Evolutionary conservation across 768 basidiomycete genomes (phyloP).

Genomic region (Tricholoma terreum): DNA sequence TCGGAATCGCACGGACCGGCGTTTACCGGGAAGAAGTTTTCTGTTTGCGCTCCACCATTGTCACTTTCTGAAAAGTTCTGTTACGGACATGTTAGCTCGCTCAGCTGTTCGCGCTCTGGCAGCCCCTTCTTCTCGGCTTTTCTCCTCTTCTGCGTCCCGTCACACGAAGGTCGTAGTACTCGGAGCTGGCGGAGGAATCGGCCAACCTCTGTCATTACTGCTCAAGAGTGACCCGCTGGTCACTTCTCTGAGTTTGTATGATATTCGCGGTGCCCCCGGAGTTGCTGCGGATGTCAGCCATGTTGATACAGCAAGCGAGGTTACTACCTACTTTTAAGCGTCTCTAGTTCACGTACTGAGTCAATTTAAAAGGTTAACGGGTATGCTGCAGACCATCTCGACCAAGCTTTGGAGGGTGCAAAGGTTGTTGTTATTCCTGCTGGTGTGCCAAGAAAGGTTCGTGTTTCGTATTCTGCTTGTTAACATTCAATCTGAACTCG

Average conservation of each 20-base stretch:
- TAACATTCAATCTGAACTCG: slow-evolving; percentile 21
- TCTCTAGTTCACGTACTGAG: background rate
- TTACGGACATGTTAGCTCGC: slow-evolving; percentile 61
- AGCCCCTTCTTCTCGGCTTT: slow-evolving; percentile 55
- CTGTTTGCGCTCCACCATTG: slow-evolving; percentile 16
- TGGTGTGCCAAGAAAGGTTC: slow-evolving; percentile 96
- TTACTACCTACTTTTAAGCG: slow-evolving; percentile 18
- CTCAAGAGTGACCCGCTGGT: slow-evolving; percentile 93
- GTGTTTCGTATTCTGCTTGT: slow-evolving; percentile 17
- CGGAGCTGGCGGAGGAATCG: slow-evolving; percentile 98
- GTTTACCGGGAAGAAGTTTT: slow-evolving; percentile 7
- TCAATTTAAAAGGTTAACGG: slow-evolving; percentile 58
- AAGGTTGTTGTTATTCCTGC: slow-evolving; percentile 97
- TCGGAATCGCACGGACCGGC: background rate
- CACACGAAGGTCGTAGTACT: slow-evolving; percentile 92
- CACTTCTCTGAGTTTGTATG: slow-evolving; percentile 82
- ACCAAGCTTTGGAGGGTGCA: slow-evolving; percentile 83
- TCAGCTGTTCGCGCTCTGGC: slow-evolving; percentile 56
- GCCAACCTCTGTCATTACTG: slow-evolving; percentile 92
- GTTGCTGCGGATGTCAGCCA: slow-evolving; percentile 98
- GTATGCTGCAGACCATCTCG: slow-evolving; percentile 82
- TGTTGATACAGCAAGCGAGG: slow-evolving; percentile 83
- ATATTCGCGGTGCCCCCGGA: slow-evolving; percentile 94
- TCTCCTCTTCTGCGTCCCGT: slow-evolving; percentile 71
- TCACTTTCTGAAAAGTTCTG: slow-evolving; percentile 13